Conservation (phyloP, 768 basidiomycete species). For the Boletellus emodensis region DNA sequence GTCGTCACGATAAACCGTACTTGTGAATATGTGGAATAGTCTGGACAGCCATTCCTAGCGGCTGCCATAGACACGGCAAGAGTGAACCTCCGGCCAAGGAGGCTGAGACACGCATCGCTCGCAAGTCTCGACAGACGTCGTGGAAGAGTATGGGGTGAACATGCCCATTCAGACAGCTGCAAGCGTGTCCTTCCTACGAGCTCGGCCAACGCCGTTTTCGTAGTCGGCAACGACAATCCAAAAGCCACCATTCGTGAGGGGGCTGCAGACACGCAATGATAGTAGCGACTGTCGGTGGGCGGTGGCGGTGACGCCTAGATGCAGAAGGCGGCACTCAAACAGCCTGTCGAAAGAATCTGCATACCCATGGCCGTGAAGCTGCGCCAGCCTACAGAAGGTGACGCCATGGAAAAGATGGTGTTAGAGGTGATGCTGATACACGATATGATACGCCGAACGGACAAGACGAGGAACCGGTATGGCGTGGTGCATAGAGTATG, state of each 20-base stretch:
- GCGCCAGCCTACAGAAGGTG: too few species aligned
- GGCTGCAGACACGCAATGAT: too few species aligned
- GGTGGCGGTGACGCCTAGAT: too few species aligned
- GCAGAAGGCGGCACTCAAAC: too few species aligned
- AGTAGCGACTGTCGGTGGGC: too few species aligned
- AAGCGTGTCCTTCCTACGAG: slow-evolving; percentile 7
- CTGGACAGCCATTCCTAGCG: slow-evolving; percentile 46
- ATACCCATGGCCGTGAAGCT: too few species aligned
- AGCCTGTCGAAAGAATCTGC: too few species aligned
- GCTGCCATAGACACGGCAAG: slow-evolving; percentile 22
- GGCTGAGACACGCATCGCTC: slow-evolving; percentile 17
- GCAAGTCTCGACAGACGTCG: slow-evolving; percentile 8
- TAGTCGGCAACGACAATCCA: background rate
- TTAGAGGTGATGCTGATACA: slow-evolving; percentile 2
- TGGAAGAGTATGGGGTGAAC: slow-evolving; percentile 1
- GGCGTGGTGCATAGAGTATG: slow-evolving; percentile 7
- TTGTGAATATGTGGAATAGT: slow-evolving; percentile 59
- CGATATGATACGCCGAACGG: slow-evolving; percentile 5
- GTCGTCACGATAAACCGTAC: slow-evolving; percentile 24
- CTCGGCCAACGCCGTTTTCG: slow-evolving; percentile 4
- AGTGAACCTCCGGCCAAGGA: slow-evolving; percentile 16
- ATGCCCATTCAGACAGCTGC: background rate
- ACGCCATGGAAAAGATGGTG: too few species aligned
- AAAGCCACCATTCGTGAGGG: too few species aligned
- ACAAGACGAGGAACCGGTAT: slow-evolving; percentile 2